Conservation (phyloP, 768 basidiomycete species). For the Leccinum broughii region DNA sequence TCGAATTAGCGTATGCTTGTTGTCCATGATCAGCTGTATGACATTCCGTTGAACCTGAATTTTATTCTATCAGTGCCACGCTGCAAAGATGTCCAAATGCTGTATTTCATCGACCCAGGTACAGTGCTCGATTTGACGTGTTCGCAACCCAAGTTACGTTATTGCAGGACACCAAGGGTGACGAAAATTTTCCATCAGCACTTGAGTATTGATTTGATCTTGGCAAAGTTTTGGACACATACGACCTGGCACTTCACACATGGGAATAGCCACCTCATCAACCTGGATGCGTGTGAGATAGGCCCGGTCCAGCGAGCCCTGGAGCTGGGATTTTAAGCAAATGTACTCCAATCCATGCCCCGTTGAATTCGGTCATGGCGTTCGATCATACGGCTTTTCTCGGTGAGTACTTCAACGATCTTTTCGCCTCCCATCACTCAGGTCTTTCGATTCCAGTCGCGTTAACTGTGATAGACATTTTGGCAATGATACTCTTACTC, state of each 20-base stretch:
- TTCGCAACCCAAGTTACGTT: not conserved
- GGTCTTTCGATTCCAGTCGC: constrained; percentile 3
- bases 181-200: not conserved
- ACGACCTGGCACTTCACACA: not conserved
- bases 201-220: not conserved
- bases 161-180: not conserved
- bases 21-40: not conserved
- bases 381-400: not conserved
- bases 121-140: not conserved
- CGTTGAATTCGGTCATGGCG: not conserved
- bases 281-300: not conserved
- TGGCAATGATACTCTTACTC: constrained; percentile 11
- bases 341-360: not conserved
- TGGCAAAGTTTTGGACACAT: not conserved
- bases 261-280: not conserved
- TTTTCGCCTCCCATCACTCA: not conserved
- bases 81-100: not conserved
- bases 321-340: not conserved
- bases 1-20: not conserved
- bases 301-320: not conserved
- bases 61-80: not conserved
- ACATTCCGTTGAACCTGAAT: not conserved
- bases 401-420: not conserved
- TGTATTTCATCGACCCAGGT: not conserved
- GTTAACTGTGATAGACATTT: constrained; percentile 4